A percentile compares a stretch with the other conserved stretches of the same genome.
Evolutionary conservation across 139 green algal species (phyloP).

Genomic region (Chlorella sp.): DNA sequence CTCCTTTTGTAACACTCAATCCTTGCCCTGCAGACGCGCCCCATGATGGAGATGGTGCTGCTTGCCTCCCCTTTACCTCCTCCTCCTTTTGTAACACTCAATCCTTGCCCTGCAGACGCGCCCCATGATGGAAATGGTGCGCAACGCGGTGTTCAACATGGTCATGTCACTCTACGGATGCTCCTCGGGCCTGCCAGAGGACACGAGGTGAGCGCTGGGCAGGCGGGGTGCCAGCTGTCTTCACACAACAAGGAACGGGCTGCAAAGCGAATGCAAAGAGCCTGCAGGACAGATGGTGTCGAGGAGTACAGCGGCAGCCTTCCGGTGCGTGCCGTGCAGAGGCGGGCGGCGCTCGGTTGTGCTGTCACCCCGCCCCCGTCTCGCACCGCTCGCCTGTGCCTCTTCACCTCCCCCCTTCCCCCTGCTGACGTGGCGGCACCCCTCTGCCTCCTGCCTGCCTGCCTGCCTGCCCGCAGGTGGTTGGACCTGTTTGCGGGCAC

Average conservation of each 20-base stretch:
- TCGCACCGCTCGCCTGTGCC: neutral
- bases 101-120: constrained; percentile 52
- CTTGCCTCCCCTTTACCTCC: too few relatives aligned
- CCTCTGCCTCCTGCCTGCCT: neutral
- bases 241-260: neutral
- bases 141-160: constrained; percentile 84
- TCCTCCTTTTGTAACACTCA: too few relatives aligned
- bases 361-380: neutral
- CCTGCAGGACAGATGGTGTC: neutral
- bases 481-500: constrained; percentile 89
- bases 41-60: neutral
- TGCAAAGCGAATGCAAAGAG: neutral
- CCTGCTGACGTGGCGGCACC: neutral
- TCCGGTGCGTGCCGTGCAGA: neutral
- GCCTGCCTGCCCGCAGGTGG: constrained; percentile 52
- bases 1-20: too few relatives aligned
- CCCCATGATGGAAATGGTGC: constrained; percentile 92
- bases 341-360: neutral
- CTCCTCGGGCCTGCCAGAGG: constrained; percentile 44
- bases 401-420: neutral
- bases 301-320: neutral
- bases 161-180: constrained; percentile 61
- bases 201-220: constrained; percentile 33
- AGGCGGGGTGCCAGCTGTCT: neutral
- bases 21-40: neutral